Base-by-base conservation (phyloP, 2,329 filamentous ascomycete genomes). In the Venturia carpophila region DNA sequence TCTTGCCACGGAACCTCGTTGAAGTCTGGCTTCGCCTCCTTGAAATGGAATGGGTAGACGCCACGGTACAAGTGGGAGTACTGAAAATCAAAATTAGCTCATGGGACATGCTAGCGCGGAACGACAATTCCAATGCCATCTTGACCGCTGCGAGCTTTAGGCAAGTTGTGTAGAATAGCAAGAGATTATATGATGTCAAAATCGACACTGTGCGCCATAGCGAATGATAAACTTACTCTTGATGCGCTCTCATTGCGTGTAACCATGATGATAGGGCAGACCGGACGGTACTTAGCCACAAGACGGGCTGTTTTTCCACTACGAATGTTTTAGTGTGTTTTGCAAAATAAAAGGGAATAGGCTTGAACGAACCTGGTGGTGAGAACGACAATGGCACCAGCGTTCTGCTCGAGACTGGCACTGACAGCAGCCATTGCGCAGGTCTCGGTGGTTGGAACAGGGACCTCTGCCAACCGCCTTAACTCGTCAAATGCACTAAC, bases 191-290 rank as follows among this genome's bases (percentile, higher is more conserved):
- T 21, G 21, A 24, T 47, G 21, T 21, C 45, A 21, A 69, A 65
- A 67, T 27, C 17, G 41, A 47, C 66, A 34, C 3, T 27, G 27
- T 9, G 19, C 5, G 10, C n/a, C 17, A 60, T 11, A 61, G 13
- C 6, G 24, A 5, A 43, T 58, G 47, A 61, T 21, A 13, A 5
- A 71, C 80, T 77, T 78, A 83, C 81, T 70, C 94, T 85, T 67
- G 92, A 89, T 63, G 94, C 91, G 69, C 84, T 86, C 61, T 86
- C 80, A 77, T 89, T 96, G 73, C 94, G 89, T 69, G 93, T 96
- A 69, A 99, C 90, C 93, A 97, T 97, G 83, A 99, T 93, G 81
- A 99, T 97, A 72, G 94, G 94, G 86, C 93, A 97, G 69, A 97
- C 92, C 63, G 94, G 94, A 74, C 94, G 90, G 83, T 97, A 99